Base-by-base conservation (phyloP, 345 rosid species). In the Lumnitzera racemosa region DNA sequence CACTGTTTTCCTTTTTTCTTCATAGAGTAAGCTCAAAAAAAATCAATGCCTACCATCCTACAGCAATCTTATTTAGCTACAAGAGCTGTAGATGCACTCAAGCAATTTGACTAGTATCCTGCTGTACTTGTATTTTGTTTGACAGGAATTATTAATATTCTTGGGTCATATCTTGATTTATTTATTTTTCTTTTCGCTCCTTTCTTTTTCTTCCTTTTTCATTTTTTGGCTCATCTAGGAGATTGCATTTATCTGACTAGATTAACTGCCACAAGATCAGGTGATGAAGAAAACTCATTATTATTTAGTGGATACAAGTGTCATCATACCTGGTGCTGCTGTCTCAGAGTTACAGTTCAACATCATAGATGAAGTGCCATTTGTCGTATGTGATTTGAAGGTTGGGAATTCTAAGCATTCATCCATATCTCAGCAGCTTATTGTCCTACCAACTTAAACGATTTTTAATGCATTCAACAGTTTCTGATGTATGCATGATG, bases 211-310 rank as follows among this genome's bases (percentile, higher is more conserved):
- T 4, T 51, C n/a, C 2, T 56, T 65, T 36, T 29, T 15, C 12
- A 25, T 43, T 24, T 43, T 20, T 43, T 43, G 48, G 31, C 31
- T 27, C 31, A 2, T 27, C 31, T 51, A 14, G 55, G 43, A 1
- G 3, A 11, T 69, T 31, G 49, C 4, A n/a, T 52, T 55, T 27
- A 51, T 56, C 59, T 67, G 29, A 61, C 10, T 59, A 16, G 48
- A 59, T 43, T 49, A 62, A 53, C 51, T 58, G 43, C 49, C 14
- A 59, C 49, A 54, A 65, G 64, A 56, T 63, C 79, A 89, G 96
- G 98, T 91, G 78, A 87, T 91, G 96, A 85, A 91, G 80, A 89
- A 91, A 80, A 89, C 98, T 58, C 98, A 87, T 67, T 89, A 87
- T 74, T 91, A 91, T 82, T 74, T 91, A 73, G 91, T 91, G 60